phyloP scores from a whole-genome alignment of 2,329 filamentous ascomycete genomes.

The Penicillium psychrosexuale region DNA sequence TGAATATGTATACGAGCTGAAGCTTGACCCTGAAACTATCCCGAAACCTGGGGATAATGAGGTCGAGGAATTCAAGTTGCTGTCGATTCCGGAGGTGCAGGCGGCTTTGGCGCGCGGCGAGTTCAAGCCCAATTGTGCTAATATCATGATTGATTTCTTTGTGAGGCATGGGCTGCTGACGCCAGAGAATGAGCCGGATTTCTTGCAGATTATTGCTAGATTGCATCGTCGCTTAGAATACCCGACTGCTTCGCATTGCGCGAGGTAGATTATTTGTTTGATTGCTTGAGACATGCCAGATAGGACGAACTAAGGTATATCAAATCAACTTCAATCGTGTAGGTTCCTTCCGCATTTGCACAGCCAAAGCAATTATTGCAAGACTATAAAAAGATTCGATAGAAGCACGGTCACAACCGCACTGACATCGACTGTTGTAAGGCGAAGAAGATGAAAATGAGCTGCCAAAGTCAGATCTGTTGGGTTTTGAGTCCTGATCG shows the following conservation, averaged over 20 bases:
- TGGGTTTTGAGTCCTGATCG: background rate
- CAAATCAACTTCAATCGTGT: background rate
- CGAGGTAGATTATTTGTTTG: constrained; percentile 6
- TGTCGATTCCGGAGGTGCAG: constrained; percentile 72
- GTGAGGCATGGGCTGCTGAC: constrained; percentile 79
- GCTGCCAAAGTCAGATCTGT: background rate
- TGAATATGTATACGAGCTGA: constrained; percentile 87
- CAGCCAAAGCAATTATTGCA: background rate
- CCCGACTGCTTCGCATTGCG: constrained; percentile 55
- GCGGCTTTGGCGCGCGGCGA: constrained; percentile 65
- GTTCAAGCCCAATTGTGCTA: constrained; percentile 90
- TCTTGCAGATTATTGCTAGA: constrained; percentile 69
- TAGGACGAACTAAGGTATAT: background rate
- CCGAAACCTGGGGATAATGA: constrained; percentile 82
- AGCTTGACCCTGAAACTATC: constrained; percentile 64
- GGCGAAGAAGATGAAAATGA: background rate
- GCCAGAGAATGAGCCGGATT: constrained; percentile 72
- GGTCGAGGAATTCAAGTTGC: constrained; percentile 78
- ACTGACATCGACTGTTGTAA: background rate
- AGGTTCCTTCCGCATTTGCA: background rate
- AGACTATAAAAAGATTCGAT: background rate
- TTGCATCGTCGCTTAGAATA: constrained; percentile 80
- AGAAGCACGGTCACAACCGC: background rate
- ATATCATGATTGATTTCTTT: constrained; percentile 86
- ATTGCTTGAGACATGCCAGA: background rate